Evolutionary conservation across 495 filamentous ascomycete species (phyloP).

Genomic region (Penicillium nucicola): DNA sequence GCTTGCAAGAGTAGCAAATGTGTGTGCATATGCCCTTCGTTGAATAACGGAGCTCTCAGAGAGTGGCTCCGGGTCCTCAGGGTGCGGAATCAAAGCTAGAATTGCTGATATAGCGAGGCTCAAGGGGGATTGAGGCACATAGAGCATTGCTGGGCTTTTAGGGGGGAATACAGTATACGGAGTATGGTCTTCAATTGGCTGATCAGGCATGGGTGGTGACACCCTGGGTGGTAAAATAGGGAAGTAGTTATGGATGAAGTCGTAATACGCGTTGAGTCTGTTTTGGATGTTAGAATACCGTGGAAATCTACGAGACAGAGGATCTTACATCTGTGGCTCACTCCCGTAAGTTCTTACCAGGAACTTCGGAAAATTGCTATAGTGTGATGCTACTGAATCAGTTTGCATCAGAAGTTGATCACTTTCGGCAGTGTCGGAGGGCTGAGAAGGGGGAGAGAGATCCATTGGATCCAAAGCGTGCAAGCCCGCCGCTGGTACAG

Average conservation of each 20-base stretch:
- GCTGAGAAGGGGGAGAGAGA: constrained; percentile 9
- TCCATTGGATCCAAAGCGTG: no score
- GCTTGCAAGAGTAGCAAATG: constrained; percentile 45
- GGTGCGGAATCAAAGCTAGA: constrained; percentile 42
- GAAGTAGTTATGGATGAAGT: constrained; percentile 56
- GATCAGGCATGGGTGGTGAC: constrained; percentile 35
- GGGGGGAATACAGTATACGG: constrained; percentile 33
- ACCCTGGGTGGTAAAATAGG: constrained; percentile 54
- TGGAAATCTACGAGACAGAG: not conserved
- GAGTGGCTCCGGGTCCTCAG: constrained; percentile 36
- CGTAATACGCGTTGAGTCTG: constrained; percentile 60
- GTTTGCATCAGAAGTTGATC: constrained; percentile 22
- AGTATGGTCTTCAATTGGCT: constrained; percentile 38
- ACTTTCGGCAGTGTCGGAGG: constrained; percentile 26
- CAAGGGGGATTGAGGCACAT: constrained; percentile 44
- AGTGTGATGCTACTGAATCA: constrained; percentile 28
- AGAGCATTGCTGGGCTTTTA: constrained; percentile 29
- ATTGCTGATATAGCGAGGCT: constrained; percentile 45
- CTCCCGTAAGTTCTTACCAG: constrained; percentile 39
- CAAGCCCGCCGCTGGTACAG: no score
- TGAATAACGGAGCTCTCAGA: constrained; percentile 27
- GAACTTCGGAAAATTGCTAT: constrained; percentile 17
- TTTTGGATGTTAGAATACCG: constrained; percentile 10
- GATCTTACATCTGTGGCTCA: constrained; percentile 38
- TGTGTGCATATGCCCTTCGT: constrained; percentile 43